phyloP scores from a whole-genome alignment of 805 yeast species.

The Saccharomyces jurei region DNA sequence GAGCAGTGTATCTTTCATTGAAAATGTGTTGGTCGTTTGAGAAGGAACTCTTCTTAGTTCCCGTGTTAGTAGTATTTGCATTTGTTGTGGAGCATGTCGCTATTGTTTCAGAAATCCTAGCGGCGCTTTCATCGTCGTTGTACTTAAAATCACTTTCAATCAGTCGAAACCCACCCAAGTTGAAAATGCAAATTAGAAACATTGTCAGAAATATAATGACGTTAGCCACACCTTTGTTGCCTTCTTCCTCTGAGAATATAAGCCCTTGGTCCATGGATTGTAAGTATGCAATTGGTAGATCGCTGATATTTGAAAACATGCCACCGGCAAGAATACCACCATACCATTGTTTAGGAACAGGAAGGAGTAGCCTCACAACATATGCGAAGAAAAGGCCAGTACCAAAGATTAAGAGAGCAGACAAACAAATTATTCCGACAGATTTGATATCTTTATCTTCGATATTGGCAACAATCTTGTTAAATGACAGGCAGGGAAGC shows the following conservation, averaged over 20 bases:
- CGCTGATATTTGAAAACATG: slow-evolving; percentile 65
- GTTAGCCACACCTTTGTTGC: slow-evolving; percentile 73
- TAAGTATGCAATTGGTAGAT: slow-evolving; percentile 68
- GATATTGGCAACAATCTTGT: slow-evolving; percentile 53
- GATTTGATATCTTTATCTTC: slow-evolving; percentile 58
- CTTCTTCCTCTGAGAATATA: slow-evolving; percentile 49
- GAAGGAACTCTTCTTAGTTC: background rate
- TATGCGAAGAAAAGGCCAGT: slow-evolving; percentile 44
- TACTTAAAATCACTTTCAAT: slow-evolving; percentile 60
- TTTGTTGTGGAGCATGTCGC: background rate
- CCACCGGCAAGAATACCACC: slow-evolving; percentile 69
- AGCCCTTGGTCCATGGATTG: slow-evolving; percentile 62
- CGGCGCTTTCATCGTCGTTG: slow-evolving; percentile 20
- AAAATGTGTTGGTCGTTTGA: background rate
- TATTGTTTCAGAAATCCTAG: background rate
- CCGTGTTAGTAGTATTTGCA: background rate
- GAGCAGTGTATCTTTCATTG: background rate
- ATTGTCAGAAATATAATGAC: slow-evolving; percentile 68
- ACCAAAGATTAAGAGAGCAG: slow-evolving; percentile 43
- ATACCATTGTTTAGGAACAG: slow-evolving; percentile 59
- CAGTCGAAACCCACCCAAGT: slow-evolving; percentile 65
- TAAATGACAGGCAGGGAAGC: slow-evolving; percentile 59
- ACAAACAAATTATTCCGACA: slow-evolving; percentile 54
- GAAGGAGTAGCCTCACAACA: slow-evolving; percentile 23
- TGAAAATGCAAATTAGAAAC: slow-evolving; percentile 59